phyloP scores from a whole-genome alignment of 148 eudicot genomes.

The Vaccinium macrocarpon region DNA sequence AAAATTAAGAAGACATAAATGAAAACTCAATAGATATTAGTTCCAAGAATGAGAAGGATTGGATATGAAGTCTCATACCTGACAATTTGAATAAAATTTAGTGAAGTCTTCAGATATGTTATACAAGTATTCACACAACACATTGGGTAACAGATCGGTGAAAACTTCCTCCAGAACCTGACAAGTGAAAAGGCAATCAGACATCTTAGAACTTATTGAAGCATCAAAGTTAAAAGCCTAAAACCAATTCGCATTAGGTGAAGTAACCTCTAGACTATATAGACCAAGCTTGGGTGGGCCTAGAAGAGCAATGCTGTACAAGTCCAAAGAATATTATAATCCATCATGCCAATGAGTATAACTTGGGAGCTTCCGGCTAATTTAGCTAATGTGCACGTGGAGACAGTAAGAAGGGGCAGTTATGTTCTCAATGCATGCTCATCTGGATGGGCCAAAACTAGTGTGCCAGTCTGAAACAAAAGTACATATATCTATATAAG shows the following conservation, averaged over 20 bases:
- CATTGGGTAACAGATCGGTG: constrained; percentile 68
- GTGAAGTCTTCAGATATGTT: constrained; percentile 69
- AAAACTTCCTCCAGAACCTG: constrained; percentile 87
- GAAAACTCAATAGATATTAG: not conserved
- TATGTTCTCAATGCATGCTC: constrained; percentile 43
- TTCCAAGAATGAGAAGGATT: not conserved
- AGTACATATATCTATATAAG: not conserved
- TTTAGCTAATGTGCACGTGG: not conserved
- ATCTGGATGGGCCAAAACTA: constrained; percentile 55
- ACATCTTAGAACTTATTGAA: not conserved
- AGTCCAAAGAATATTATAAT: not conserved
- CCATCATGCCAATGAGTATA: not conserved
- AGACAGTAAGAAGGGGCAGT: not conserved
- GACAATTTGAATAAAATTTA: constrained; percentile 64
- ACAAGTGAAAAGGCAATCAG: not conserved
- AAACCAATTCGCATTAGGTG: no score
- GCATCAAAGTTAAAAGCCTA: no score
- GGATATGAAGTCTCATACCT: constrained; percentile 43
- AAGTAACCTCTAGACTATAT: not conserved
- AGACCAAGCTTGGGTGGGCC: constrained; percentile 2
- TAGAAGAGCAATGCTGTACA: not conserved
- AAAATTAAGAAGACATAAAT: not conserved
- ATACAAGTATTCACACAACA: constrained; percentile 77
- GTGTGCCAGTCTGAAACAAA: constrained; percentile 48
- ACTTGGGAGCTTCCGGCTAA: not conserved